Evolutionary conservation across 345 rosid species (phyloP).

Genomic region (Orychophragmus violaceus): DNA sequence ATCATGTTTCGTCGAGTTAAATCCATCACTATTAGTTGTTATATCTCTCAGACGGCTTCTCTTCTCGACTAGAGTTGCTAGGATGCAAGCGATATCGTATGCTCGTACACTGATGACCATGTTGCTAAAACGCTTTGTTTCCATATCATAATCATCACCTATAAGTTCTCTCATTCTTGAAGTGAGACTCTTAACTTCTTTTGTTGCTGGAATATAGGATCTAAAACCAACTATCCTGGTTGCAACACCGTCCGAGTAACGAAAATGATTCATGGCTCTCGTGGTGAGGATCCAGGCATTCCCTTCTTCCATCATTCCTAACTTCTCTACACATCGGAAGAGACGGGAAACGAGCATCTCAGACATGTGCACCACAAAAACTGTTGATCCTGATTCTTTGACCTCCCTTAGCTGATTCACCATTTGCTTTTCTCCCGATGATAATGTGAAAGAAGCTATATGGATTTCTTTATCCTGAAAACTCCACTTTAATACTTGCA

Average conservation of each 20-base stretch:
- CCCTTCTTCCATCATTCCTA: constrained; percentile 29
- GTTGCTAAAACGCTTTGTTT: not conserved
- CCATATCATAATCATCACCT: not conserved
- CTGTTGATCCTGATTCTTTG: not conserved
- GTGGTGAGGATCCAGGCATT: constrained; percentile 35
- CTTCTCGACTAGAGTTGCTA: constrained; percentile 24
- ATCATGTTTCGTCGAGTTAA: not conserved
- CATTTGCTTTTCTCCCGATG: constrained; percentile 4
- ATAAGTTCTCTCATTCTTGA: constrained; percentile 14
- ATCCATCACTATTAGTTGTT: not conserved
- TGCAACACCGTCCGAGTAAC: not conserved
- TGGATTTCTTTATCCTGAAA: not conserved
- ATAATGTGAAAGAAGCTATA: not conserved
- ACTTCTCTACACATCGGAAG: constrained; percentile 1
- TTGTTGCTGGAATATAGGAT: constrained; percentile 11
- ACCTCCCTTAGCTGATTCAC: constrained; percentile 16
- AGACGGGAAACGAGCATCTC: constrained; percentile 21
- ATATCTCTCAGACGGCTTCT: not conserved
- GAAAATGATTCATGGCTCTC: constrained; percentile 3
- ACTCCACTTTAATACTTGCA: not conserved
- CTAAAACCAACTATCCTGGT: constrained; percentile 29
- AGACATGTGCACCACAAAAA: constrained; percentile 30
- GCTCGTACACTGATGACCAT: not conserved
- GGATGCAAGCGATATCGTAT: constrained; percentile 18
- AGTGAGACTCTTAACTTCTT: constrained; percentile 13